phyloP scores from a whole-genome alignment of 768 basidiomycete genomes.

The Multifurca ochricompacta region DNA sequence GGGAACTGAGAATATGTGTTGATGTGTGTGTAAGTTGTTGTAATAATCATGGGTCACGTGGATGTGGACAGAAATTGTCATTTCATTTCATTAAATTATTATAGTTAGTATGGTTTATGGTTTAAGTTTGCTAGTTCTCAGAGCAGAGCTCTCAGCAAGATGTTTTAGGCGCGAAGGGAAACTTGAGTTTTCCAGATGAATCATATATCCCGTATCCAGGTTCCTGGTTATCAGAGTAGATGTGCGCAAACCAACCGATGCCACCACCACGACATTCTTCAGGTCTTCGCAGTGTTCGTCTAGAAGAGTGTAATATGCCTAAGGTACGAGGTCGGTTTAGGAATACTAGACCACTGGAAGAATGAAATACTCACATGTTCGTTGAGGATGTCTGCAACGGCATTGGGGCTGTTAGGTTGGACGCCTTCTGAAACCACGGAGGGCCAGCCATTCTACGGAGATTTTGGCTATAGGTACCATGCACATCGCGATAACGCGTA shows the following conservation, averaged over 20 bases:
- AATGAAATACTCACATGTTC: slow-evolving; percentile 36
- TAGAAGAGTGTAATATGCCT: slow-evolving; percentile 62
- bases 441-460: slow-evolving; percentile 69
- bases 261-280: slow-evolving; percentile 54
- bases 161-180: slow-evolving; percentile 54
- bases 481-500: slow-evolving; percentile 22
- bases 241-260: slow-evolving; percentile 80
- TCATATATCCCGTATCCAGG: slow-evolving; percentile 69
- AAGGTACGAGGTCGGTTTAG: background rate
- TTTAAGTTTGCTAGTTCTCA: background rate
- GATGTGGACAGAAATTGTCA: background rate
- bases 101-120: too few species aligned
- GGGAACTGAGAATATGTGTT: background rate
- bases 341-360: too few species aligned
- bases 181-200: slow-evolving; percentile 44
- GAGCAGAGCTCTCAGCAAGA: slow-evolving; percentile 40
- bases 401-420: slow-evolving; percentile 54
- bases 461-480: background rate
- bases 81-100: too few species aligned
- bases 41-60: background rate
- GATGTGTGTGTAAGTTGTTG: too few species aligned
- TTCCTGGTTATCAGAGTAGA: slow-evolving; percentile 59
- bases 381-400: slow-evolving; percentile 53
- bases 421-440: slow-evolving; percentile 53
- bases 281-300: slow-evolving; percentile 57